Evolutionary conservation across 192 early-diverging fungal species (phyloP), one percentile per base, ranked within the genome.

Genomic region (Physocladia obscura): DNA sequence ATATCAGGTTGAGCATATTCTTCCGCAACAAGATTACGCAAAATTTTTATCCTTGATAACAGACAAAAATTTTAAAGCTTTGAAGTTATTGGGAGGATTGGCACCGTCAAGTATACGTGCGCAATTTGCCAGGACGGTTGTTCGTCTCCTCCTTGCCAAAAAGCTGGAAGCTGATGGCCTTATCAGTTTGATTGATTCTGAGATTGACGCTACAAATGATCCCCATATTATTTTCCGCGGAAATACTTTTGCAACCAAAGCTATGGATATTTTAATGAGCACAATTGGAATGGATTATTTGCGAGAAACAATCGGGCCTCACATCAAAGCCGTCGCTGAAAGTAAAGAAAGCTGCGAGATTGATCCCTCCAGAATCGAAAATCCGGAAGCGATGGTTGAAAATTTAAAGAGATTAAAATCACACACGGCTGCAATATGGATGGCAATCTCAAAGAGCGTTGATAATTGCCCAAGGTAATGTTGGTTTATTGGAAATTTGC

Each of bases 181-280:
- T 26, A 58, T 8, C 27, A 47, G 39, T 30, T 47, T 73, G 8
- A 49, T 73, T 32, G 71, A 73, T 27, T 4, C 62, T 4, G 69
- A 70, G n/a, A 61, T 70, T 29, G 27, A 21, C 15, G 29, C 22
- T 11, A 70, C 69, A 26, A 51, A 21, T 22, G 69, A 70, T 27
- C 57, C 76, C 4, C 81, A 87, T 55, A 86, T 81, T 32, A 77
- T 87, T 30, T 87, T 87, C 59, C 72, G 85, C 36, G 84, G 80
- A 2, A 87, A 84, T 49, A 75, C 79, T 11, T 49, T 87, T 36
- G 82, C 84, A n/a, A 86, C 82, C 13, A 87, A 87, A 61, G 55
- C 77, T 2, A 38, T 87, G 37, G 85, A 87, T 55, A 69, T 78
- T 57, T 87, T 81, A 69, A 84, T 87, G 84, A 87, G 87, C 57